Evolutionary conservation across 192 early-diverging fungal genomes (phyloP), one percentile per base, ranked within the genome.

Genomic region (Linnemannia hyalina): DNA sequence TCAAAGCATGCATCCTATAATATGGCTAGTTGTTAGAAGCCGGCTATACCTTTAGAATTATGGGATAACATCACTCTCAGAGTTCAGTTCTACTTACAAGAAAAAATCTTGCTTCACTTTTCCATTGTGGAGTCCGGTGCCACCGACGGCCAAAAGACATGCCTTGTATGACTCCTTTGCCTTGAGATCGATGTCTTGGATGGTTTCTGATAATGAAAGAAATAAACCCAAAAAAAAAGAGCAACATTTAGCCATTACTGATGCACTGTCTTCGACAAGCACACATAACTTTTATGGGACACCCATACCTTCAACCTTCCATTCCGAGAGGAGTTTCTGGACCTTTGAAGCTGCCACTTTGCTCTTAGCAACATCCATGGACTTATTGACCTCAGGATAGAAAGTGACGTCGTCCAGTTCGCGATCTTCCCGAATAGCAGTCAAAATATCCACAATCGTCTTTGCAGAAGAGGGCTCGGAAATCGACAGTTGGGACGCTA

Each of bases 1-100:
- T 93, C 71, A 93, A 65, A 49, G 85, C 82, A 79, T 94, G 93
- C 83, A 90, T 88, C 42, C 82, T 84, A 68, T 4, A 57, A 55
- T 70, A 70, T 18, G 57, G 4, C n/a, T 3, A 29, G 38, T 60
- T 38, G 74, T 76, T 76, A 76, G 74, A 11, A 26, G 6, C 5
- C 35, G 35, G 35, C 3, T 20, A 57, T 7, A 38, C 73, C 32
- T 6, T 55, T 52, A 20, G 44, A 11, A 44, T 22, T 60, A 57
- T 32, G 6, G 9, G 13, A 44, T 11, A 60, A 41, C 47, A 35
- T 29, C 70, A 29, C 63, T 70, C 16, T 22, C 38, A 20, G 29
- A 44, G 32, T 47, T 46, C 41, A 38, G 38, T 23, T 68, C 20
- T 76, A 87, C 80, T 76, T 79, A 82, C 80, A 90, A 70, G 54